Conservation (phyloP, 1,284 basidiomycete genomes). For the Cutaneotrichosporon sp. region DNA sequence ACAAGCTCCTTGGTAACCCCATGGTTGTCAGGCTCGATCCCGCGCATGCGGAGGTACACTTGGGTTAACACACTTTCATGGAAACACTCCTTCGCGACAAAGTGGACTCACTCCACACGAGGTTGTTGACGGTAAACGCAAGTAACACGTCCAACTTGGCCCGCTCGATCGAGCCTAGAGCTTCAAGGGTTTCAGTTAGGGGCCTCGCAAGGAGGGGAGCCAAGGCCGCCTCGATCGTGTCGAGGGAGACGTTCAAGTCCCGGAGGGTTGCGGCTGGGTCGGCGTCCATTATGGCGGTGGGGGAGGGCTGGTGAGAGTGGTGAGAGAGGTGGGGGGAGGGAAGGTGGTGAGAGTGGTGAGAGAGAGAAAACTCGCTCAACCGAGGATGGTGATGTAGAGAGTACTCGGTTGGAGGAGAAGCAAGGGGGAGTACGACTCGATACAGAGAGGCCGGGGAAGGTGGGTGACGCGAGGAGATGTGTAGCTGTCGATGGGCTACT, state of each 20-base stretch:
- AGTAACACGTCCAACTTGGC: conserved; percentile 48
- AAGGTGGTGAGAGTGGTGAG: neutral
- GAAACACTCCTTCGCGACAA: neutral
- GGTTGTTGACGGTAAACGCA: conserved; percentile 45
- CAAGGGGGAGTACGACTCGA: too few relatives aligned
- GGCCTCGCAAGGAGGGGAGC: conserved; percentile 22
- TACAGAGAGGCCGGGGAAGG: too few relatives aligned
- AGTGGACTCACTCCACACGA: conserved; percentile 47
- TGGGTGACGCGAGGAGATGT: too few relatives aligned
- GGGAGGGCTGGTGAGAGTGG: neutral
- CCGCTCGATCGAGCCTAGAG: conserved; percentile 27
- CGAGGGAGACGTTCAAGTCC: conserved; percentile 14
- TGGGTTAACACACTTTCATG: conserved; percentile 5
- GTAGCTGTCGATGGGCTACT: too few relatives aligned
- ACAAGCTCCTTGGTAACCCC: conserved; percentile 45
- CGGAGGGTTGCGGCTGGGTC: conserved; percentile 19
- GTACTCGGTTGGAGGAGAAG: too few relatives aligned
- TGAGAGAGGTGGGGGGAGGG: neutral
- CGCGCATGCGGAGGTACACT: conserved; percentile 51
- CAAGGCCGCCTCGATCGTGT: conserved; percentile 19
- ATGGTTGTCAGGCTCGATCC: conserved; percentile 46
- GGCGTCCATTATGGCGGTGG: conserved; percentile 12
- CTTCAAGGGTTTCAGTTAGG: conserved; percentile 13
- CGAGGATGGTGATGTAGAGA: neutral
- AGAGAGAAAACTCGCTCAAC: neutral